Base-by-base conservation (phyloP, 1,284 basidiomycete genomes). In the Sporisorium sorghi region DNA sequence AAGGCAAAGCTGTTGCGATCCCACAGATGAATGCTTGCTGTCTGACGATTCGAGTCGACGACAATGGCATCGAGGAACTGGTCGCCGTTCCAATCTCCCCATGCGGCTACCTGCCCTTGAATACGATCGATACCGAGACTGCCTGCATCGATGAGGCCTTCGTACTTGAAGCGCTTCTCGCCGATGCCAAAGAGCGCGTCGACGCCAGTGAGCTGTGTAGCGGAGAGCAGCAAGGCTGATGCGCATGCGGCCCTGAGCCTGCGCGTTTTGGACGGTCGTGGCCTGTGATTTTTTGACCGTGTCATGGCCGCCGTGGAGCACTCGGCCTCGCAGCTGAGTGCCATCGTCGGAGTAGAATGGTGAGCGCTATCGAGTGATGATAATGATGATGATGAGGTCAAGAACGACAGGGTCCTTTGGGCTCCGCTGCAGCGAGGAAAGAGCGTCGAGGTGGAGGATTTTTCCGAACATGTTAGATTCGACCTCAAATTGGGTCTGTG, bases 21-120 rank as follows among this genome's bases (percentile, higher is more conserved):
- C 96, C 96, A 99, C 19, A 91, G 85, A 83, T 92, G 90, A 8
- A 95, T 86, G 1, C 89, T 87, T 12, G 97, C 78, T 0, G 90
- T 90, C 70, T 90, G 90, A 73, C 91, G 90, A 85, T 92, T 91
- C 10, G 88, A 84, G 48, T 87, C 90, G 26, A 98, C 86, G 11
- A 90, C 87, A 58, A 98, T 87, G 4, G 94, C 86, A 85, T 99
- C 96, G 66, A 93, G 85, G 81, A 94, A 83, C 26, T 78, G 78
- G 85, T 98, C 94, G 5, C 92, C 94, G 83, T 97, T 91, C 85
- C 93, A 95, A 86, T 99, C 96, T 30, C 93, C 96, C 80, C 94
- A 92, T 2, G 94, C 95, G 50, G 93, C 88, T 28, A 97, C 88
- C 59, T 92, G 88, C 23, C 89, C 90, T 40, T 89, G 72, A n/a